Evolutionary conservation across 331 rosid genomes (phyloP), one percentile per base, ranked within the genome.

Genomic region (Phaseolus coccineus): DNA sequence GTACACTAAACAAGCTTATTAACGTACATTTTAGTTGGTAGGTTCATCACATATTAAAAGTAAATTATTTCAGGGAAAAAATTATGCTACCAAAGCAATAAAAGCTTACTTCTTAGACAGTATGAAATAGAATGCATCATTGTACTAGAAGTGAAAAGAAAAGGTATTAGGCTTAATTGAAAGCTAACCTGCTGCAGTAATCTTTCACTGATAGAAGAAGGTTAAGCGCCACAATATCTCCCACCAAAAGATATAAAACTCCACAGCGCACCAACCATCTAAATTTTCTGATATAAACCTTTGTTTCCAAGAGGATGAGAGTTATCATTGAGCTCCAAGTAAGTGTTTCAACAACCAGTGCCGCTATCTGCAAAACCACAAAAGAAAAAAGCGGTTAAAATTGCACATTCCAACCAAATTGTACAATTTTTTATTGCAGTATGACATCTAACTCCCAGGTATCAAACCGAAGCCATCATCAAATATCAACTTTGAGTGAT

Each of bases 221-320:
- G 77, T 82, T 87, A 76, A 92, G 85, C 86, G 88, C 73, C 75
- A 94, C 96, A 55, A 83, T 87, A 84, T 92, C 90, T 56, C 87
- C 97, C 70, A 91, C 93, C 87, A 90, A 78, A 59, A 90, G 90
- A 87, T 94, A 92, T 53, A 90, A 70, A 81, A 92, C 91, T 83
- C 96, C 98, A 67, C 87, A 90, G 66, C 96, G 89, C 67, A 88
- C 89, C 40, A 80, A 82, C 97, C 98, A 94, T 82, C 96, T 87
- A 82, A 90, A 90, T 82, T 90, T 88, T 70, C 82, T 61, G 44
- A 94, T 80, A 83, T 94, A 94, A 51, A 81, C 63, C 83, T 79
- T 89, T 30, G 93, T 86, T 83, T 94, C 98, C 85, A 90, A 69
- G 53, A 87, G 83, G 57, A 87, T 73, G 80, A 92, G 85, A 55